phyloP scores from a whole-genome alignment of 352 stramenopile species.

The Phytopythium cucurbitacearum region DNA sequence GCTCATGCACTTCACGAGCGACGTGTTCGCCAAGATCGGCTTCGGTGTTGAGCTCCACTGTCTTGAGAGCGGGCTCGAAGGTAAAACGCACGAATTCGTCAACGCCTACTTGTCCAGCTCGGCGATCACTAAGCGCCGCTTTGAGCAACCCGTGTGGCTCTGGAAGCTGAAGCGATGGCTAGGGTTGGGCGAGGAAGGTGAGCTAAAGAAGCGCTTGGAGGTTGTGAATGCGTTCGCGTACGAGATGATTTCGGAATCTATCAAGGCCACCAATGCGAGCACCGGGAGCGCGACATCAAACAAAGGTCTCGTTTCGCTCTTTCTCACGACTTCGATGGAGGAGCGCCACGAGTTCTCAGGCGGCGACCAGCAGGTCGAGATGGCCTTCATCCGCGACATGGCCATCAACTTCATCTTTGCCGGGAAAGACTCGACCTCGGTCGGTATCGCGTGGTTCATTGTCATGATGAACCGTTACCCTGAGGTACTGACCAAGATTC shows the following conservation, averaged over 20 bases:
- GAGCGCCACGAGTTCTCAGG: slow-evolving; percentile 2
- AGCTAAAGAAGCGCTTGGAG: slow-evolving; percentile 19
- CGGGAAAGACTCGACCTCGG: slow-evolving; percentile 67
- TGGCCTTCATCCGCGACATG: slow-evolving; percentile 53
- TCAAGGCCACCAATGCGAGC: background rate
- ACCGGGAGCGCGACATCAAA: background rate
- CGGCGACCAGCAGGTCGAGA: slow-evolving; percentile 5
- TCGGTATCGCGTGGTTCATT: slow-evolving; percentile 71
- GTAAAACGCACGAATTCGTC: slow-evolving; percentile 6
- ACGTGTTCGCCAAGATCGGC: slow-evolving; percentile 31
- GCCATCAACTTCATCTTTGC: slow-evolving; percentile 79
- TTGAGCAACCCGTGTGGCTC: slow-evolving; percentile 28
- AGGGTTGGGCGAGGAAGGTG: slow-evolving; percentile 16
- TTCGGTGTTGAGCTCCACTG: slow-evolving; percentile 26
- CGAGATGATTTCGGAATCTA: slow-evolving; percentile 7
- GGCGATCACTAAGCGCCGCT: slow-evolving; percentile 22
- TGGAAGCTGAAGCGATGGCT: slow-evolving; percentile 35
- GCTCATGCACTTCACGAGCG: slow-evolving; percentile 14
- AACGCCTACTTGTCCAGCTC: slow-evolving; percentile 1
- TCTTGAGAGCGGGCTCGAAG: slow-evolving; percentile 8
- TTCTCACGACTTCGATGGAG: slow-evolving; percentile 20
- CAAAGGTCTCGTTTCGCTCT: slow-evolving; percentile 43
- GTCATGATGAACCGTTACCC: slow-evolving; percentile 71
- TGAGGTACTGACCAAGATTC: slow-evolving; percentile 16
- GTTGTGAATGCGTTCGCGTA: slow-evolving; percentile 11